phyloP scores from a whole-genome alignment of 1,139 yeast species.

The Taphrina deformans region DNA sequence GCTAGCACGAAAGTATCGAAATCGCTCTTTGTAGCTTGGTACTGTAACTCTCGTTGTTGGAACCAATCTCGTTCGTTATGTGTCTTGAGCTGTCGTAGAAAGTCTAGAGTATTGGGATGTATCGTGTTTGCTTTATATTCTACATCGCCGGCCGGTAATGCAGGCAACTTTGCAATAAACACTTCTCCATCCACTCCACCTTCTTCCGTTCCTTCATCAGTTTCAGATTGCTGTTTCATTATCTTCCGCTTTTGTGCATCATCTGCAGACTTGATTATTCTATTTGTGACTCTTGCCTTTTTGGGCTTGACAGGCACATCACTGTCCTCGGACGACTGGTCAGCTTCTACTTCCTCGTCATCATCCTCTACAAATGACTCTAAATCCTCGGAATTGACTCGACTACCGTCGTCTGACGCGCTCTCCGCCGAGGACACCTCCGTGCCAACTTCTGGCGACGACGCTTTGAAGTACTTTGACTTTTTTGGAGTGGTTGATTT shows the following conservation, averaged over 20 bases:
- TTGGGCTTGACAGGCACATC: not conserved
- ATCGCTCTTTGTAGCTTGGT: constrained; percentile 39
- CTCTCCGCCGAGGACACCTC: not conserved
- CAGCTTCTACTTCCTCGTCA: not conserved
- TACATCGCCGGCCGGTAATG: constrained; percentile 35
- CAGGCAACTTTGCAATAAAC: constrained; percentile 34
- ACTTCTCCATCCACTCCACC: constrained; percentile 1
- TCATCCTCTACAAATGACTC: not conserved
- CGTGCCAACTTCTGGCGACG: not conserved
- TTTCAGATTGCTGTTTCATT: not conserved
- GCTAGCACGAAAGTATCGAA: constrained; percentile 40
- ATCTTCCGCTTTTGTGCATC: not conserved
- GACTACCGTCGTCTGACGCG: not conserved
- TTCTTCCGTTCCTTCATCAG: not conserved
- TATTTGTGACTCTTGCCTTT: no score
- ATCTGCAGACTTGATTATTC: no score
- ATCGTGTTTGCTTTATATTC: constrained; percentile 34
- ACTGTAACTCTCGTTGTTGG: constrained; percentile 40
- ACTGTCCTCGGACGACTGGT: not conserved
- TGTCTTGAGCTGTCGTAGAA: constrained; percentile 36
- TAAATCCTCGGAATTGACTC: not conserved
- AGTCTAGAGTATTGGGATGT: constrained; percentile 40
- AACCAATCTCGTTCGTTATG: constrained; percentile 42
- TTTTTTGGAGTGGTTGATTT: not conserved
- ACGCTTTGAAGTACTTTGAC: not conserved